Percentiles rank a stretch among this genome's conserved stretches.
phyloP scores from a whole-genome alignment of 2,329 filamentous ascomycete genomes.

The Phaeoacremonium minimum region DNA sequence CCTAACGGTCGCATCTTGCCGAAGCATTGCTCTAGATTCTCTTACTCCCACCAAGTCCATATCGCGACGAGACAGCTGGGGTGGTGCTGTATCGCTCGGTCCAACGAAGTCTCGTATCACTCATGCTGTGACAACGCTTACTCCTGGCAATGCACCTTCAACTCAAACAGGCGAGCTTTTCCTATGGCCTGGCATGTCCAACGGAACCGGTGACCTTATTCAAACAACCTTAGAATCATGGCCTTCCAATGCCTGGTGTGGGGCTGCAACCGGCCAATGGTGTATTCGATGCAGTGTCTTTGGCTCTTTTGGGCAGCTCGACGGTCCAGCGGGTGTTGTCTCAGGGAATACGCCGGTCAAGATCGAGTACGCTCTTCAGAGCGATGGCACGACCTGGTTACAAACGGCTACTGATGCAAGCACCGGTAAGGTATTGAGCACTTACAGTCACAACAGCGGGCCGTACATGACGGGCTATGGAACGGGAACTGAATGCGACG shows the following conservation, averaged over 20 bases:
- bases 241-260: conserved; percentile 34
- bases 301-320: conserved; percentile 33
- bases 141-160: conserved; percentile 29
- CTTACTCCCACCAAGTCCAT: no score
- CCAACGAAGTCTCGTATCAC: conserved; percentile 18
- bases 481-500: conserved; percentile 35
- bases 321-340: conserved; percentile 10
- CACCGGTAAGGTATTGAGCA: conserved; percentile 25
- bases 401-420: conserved; percentile 27
- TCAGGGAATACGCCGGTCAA: conserved; percentile 2
- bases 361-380: conserved; percentile 19
- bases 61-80: no score
- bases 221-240: conserved; percentile 36
- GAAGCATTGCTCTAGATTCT: no score
- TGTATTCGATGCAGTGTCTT: conserved; percentile 34
- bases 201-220: conserved; percentile 35
- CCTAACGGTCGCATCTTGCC: no score
- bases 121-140: conserved; percentile 32
- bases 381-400: conserved; percentile 14
- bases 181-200: conserved; percentile 39
- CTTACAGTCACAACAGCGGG: conserved; percentile 27
- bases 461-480: conserved; percentile 30
- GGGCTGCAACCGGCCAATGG: conserved; percentile 28
- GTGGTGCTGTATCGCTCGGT: conserved; percentile 7
- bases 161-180: conserved; percentile 31